Conservation (phyloP, 2,329 filamentous ascomycete species). For the Neonectria neomacrospora region DNA sequence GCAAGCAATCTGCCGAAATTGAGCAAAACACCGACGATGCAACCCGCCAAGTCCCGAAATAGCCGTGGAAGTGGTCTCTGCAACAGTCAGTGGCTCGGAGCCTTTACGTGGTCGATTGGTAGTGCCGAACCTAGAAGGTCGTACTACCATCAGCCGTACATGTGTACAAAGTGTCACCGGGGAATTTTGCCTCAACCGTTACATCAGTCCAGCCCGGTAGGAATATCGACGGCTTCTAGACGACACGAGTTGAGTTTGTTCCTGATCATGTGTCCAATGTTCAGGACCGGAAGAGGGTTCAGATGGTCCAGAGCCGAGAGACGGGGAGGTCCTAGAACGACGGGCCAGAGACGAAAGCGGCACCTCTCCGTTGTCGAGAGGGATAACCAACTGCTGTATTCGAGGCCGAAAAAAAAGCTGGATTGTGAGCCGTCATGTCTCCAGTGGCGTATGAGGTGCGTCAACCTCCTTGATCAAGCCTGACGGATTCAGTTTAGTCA, state of each 20-base stretch:
- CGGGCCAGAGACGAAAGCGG: conserved; percentile 2
- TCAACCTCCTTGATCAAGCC: conserved; percentile 17
- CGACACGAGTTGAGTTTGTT: too few relatives aligned
- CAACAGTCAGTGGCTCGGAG: background rate
- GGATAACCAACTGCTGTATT: background rate
- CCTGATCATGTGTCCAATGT: background rate
- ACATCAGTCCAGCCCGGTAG: background rate
- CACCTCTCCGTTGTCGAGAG: background rate
- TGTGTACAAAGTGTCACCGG: conserved; percentile 1
- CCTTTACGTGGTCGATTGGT: background rate
- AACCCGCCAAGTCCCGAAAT: conserved; percentile 13
- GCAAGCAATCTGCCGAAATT: conserved; percentile 7
- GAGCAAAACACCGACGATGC: conserved; percentile 9
- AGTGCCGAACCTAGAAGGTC: conserved; percentile 16
- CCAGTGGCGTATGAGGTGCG: conserved; percentile 20
- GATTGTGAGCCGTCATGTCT: conserved; percentile 19
- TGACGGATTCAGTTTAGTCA: conserved; percentile 39
- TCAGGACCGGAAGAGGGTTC: background rate
- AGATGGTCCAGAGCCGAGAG: background rate
- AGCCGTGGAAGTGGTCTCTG: background rate
- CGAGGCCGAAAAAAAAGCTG: conserved; percentile 11
- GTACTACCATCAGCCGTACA: background rate
- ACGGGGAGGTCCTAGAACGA: background rate
- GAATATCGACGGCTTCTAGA: background rate
- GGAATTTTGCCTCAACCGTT: background rate